Conservation (phyloP, 208 protist species). For the Trypanosoma platydactyli region DNA sequence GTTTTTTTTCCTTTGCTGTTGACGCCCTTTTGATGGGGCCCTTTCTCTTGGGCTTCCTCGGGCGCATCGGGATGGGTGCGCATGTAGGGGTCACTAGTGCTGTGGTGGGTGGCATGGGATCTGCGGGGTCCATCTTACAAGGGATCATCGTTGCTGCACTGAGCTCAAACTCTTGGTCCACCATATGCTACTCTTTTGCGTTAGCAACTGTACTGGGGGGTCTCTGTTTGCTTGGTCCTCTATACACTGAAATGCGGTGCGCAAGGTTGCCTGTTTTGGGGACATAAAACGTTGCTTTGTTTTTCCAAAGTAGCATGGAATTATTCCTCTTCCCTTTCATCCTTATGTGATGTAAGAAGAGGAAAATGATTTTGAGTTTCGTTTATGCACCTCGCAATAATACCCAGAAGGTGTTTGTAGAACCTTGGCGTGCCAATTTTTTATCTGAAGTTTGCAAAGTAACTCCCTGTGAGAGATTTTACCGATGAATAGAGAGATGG, state of each 20-base stretch:
- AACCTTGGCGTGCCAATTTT: no score
- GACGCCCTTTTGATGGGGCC: constrained; percentile 37
- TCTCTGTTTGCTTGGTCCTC: constrained; percentile 15
- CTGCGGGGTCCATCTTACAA: constrained; percentile 38
- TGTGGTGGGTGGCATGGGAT: constrained; percentile 44
- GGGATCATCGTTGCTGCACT: constrained; percentile 32
- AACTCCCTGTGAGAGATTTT: no score
- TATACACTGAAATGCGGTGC: not conserved
- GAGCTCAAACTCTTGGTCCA: constrained; percentile 30
- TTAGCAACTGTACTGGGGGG: constrained; percentile 25
- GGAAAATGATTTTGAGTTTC: no score
- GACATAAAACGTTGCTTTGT: not conserved
- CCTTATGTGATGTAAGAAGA: no score
- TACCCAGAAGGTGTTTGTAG: no score
- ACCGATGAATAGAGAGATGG: no score
- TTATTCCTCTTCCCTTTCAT: no score
- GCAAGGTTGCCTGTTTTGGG: not conserved
- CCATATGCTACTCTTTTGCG: constrained; percentile 31
- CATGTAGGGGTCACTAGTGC: constrained; percentile 30
- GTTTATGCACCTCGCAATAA: no score
- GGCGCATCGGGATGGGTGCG: constrained; percentile 9
- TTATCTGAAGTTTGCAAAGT: no score
- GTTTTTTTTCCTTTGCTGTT: constrained; percentile 45
- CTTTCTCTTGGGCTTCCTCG: constrained; percentile 31
- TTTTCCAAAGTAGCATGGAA: no score